phyloP scores from a whole-genome alignment of 495 filamentous ascomycete genomes.

The Polyplosphaeria fusca region DNA sequence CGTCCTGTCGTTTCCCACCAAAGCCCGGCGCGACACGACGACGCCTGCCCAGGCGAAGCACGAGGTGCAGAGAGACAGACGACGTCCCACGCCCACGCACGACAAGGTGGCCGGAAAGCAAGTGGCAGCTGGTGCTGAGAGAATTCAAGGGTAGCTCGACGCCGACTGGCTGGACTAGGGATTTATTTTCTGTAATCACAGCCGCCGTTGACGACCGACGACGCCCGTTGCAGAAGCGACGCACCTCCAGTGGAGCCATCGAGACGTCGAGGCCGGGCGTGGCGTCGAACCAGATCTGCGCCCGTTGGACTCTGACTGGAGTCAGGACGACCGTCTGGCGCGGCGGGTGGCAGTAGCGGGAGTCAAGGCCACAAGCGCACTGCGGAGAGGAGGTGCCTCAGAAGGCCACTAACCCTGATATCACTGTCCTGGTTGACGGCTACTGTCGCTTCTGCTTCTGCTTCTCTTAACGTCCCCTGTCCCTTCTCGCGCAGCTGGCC shows the following conservation, averaged over 20 bases:
- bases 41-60: conserved; percentile 10
- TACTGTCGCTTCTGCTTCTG: not conserved
- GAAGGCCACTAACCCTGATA: not conserved
- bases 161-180: conserved; percentile 18
- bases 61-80: not conserved
- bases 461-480: not conserved
- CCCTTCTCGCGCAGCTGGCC: not conserved
- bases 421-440: not conserved
- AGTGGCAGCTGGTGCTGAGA: not conserved
- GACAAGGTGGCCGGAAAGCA: not conserved
- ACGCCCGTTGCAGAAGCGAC: conserved; percentile 11
- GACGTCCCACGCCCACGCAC: not conserved
- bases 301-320: conserved; percentile 23
- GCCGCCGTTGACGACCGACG: conserved; percentile 8
- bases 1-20: conserved; percentile 21
- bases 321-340: conserved; percentile 9
- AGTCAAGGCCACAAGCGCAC: conserved; percentile 14
- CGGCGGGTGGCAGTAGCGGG: not conserved
- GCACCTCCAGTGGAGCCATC: conserved; percentile 3
- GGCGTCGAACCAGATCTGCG: conserved; percentile 23
- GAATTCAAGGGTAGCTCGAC: not conserved
- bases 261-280: conserved; percentile 15
- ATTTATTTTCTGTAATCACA: conserved; percentile 4
- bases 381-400: conserved; percentile 15
- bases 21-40: conserved; percentile 19